Base-by-base conservation (phyloP, 495 filamentous ascomycete species). In the Neurospora hispaniola region DNA sequence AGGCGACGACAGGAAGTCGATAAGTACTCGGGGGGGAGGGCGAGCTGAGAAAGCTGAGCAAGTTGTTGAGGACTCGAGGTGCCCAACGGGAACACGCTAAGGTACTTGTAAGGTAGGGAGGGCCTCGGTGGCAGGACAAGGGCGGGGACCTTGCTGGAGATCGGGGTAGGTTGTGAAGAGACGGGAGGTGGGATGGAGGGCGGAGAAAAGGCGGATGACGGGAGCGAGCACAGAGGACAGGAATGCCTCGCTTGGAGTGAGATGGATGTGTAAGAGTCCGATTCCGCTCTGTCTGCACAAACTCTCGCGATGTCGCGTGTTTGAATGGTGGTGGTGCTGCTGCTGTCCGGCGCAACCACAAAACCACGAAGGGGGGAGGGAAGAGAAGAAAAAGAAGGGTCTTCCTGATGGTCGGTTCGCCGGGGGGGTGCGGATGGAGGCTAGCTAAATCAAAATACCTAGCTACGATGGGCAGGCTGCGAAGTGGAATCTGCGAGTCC, bases 371-470 rank as follows among this genome's bases (percentile, higher is more conserved):
- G 44, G 46, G 70, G 68, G 41, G 70, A 31, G 62, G 71, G 23
- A 69, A 71, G 72, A 73, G 42, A 38, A 70, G 68, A 42, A 41
- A 73, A 73, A 69, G 39, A 70, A 70, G 31, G 68, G 68, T 70
- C 54, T 73, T 48, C 44, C 35, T 70, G 66, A 35, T 18, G 16
- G 27, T 31, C 27, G 54, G 54, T 66, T 6, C 35, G 35, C 35
- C 27, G 54, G 54, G 18, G 54, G 59, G 59, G 23, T 7, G 68
- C 5, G 54, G 73, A 20, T 42, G 41, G 69, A 70, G 74, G 72
- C 75, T 76, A 76, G 72, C 75, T 76, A 76, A 76, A 76, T 76
- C 72, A 74, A 75, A 75, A 74, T 72, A 72, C 73, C 35, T n/a
- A n/a, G n/a, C n/a, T 38, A 38, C 35, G 4, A 38, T 38, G 73